Evolutionary conservation across 495 filamentous ascomycete genomes (phyloP).

Genomic region (Trichoderma orchidacearum): DNA sequence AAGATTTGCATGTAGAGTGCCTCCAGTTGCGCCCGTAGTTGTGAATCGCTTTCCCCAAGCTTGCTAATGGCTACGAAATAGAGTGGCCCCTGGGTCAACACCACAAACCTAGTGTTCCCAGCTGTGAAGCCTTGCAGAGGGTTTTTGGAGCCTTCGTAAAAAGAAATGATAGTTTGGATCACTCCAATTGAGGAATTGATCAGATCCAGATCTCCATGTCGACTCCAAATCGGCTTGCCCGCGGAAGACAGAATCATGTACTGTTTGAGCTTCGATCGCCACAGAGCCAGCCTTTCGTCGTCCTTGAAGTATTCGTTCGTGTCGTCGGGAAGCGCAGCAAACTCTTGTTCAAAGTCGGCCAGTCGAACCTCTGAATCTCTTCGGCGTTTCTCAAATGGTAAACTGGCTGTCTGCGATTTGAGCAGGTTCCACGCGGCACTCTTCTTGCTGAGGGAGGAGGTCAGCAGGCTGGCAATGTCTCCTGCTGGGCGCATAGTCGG

Average conservation of each 20-base stretch:
- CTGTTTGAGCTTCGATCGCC: slow-evolving; percentile 87
- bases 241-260: slow-evolving; percentile 92
- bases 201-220: slow-evolving; percentile 79
- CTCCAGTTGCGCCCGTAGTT: slow-evolving; percentile 79
- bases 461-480: slow-evolving; percentile 72
- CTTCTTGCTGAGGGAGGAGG: slow-evolving; percentile 45
- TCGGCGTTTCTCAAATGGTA: slow-evolving; percentile 38
- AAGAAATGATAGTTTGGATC: slow-evolving; percentile 94
- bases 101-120: slow-evolving; percentile 69
- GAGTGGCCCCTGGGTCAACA: slow-evolving; percentile 69
- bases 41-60: slow-evolving; percentile 77
- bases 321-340: slow-evolving; percentile 60
- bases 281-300: slow-evolving; percentile 55
- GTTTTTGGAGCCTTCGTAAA: slow-evolving; percentile 71
- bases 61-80: slow-evolving; percentile 89
- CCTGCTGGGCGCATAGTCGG: slow-evolving; percentile 60
- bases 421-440: slow-evolving; percentile 48
- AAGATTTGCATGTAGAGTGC: slow-evolving; percentile 96
- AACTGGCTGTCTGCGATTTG: slow-evolving; percentile 39
- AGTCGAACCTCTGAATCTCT: slow-evolving; percentile 37
- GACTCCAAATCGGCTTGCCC: slow-evolving; percentile 95
- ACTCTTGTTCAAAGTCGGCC: slow-evolving; percentile 59
- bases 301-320: slow-evolving; percentile 38
- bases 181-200: slow-evolving; percentile 92
- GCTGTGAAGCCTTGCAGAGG: slow-evolving; percentile 70